Evolutionary conservation across 495 filamentous ascomycete genomes (phyloP).

Genomic region (Talaromyces thailandensis): DNA sequence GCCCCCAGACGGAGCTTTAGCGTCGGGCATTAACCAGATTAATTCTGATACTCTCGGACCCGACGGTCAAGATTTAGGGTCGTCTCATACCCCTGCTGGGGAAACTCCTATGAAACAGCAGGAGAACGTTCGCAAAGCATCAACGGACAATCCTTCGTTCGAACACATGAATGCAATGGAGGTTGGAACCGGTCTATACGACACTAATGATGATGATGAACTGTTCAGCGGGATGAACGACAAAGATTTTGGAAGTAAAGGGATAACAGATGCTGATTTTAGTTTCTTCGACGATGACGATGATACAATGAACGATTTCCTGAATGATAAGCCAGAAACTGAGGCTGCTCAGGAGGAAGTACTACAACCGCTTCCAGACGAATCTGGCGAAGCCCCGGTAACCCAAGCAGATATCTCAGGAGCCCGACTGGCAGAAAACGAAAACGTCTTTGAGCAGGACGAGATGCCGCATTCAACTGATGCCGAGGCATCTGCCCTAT

Average conservation of each 20-base stretch:
- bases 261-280: conserved; percentile 83
- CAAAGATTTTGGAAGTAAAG: conserved; percentile 70
- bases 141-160: conserved; percentile 14
- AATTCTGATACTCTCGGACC: conserved; percentile 17
- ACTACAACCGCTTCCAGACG: not conserved
- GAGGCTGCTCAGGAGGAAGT: not conserved
- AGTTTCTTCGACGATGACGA: conserved; percentile 77
- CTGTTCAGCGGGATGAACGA: conserved; percentile 63
- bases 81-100: conserved; percentile 29
- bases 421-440: not conserved
- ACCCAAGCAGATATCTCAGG: not conserved
- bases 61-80: conserved; percentile 6
- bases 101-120: conserved; percentile 11
- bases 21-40: conserved; percentile 18
- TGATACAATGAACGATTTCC: conserved; percentile 34
- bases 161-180: conserved; percentile 15
- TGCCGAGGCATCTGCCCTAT: not conserved
- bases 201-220: conserved; percentile 48
- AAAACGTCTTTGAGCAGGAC: not conserved
- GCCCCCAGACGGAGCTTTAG: conserved; percentile 65
- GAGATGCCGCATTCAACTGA: not conserved
- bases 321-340: conserved; percentile 4
- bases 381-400: not conserved
- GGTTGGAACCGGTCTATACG: conserved; percentile 34
- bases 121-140: conserved; percentile 8